Percentiles rank a stretch among this genome's conserved stretches.
Conservation (phyloP, 306 rosid genomes). For the Prunus salicina region DNA sequence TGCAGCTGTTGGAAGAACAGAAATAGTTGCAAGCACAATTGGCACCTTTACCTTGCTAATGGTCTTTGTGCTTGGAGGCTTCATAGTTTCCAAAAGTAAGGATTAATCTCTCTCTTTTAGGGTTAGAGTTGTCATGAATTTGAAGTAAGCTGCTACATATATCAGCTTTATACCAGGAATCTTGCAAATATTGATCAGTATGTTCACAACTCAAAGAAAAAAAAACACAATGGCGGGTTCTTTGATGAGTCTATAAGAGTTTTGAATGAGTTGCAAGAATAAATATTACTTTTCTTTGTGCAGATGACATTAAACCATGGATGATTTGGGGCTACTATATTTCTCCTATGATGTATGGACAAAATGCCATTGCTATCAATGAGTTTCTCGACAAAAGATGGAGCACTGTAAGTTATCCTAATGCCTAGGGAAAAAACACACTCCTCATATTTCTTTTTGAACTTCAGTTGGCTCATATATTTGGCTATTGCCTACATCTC, state of each 20-base stretch:
- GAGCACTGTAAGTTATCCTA: conserved; percentile 54
- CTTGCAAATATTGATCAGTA: background rate
- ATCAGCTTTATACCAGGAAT: background rate
- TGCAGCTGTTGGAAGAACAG: conserved; percentile 53
- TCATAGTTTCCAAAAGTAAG: conserved; percentile 50
- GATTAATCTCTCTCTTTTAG: conserved; percentile 3
- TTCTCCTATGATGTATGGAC: conserved; percentile 83
- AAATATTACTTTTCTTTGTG: background rate
- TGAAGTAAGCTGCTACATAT: background rate
- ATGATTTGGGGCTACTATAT: conserved; percentile 66
- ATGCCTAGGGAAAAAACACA: background rate
- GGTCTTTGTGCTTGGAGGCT: conserved; percentile 60
- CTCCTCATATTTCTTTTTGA: background rate
- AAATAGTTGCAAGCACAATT: conserved; percentile 45
- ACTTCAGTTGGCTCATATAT: background rate
- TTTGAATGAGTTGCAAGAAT: background rate
- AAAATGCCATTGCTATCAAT: conserved; percentile 57
- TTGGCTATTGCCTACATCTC: conserved; percentile 15
- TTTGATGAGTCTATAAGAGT: background rate
- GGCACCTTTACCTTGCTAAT: conserved; percentile 44
- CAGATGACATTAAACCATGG: conserved; percentile 61
- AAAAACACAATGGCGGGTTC: no score
- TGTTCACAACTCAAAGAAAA: background rate
- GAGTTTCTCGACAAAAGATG: conserved; percentile 76
- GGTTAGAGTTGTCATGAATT: background rate